Evolutionary conservation across 805 yeast species (phyloP).

Genomic region (Lipomyces yamadae): DNA sequence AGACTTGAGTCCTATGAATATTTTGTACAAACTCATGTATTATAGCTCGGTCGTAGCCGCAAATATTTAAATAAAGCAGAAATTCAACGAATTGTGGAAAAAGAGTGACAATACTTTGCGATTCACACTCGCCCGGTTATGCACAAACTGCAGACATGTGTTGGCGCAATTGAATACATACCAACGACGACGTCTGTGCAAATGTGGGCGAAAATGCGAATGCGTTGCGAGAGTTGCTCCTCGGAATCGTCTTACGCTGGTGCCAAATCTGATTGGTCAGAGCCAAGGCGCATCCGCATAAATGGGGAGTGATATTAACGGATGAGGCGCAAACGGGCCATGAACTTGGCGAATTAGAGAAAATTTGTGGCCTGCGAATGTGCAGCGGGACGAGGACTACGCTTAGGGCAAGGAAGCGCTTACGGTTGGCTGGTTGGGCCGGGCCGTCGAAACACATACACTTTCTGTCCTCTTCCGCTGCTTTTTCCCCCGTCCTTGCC

Average conservation of each 20-base stretch:
- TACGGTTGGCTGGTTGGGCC: constrained; percentile 5
- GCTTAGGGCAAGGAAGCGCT: background rate
- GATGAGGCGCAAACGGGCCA: background rate
- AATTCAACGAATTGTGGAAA: no score
- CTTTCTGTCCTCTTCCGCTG: constrained; percentile 11
- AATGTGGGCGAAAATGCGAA: background rate
- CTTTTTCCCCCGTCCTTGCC: constrained; percentile 1
- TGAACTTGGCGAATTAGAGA: background rate
- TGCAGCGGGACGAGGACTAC: background rate
- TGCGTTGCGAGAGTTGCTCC: background rate
- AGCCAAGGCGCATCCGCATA: background rate
- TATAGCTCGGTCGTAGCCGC: no score
- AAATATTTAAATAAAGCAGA: no score
- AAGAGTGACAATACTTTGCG: no score
- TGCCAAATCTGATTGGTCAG: background rate
- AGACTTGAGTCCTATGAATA: no score
- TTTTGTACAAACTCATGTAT: no score
- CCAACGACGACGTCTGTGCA: background rate
- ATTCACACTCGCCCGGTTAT: no score
- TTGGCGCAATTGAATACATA: no score
- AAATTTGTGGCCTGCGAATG: background rate
- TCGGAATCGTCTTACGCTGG: background rate
- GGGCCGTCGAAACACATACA: constrained; percentile 3
- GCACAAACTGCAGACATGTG: no score
- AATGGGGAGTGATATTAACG: background rate